Evolutionary conservation across 2,329 filamentous ascomycete species (phyloP).

Genomic region (Pseudogymnoascus sp.): DNA sequence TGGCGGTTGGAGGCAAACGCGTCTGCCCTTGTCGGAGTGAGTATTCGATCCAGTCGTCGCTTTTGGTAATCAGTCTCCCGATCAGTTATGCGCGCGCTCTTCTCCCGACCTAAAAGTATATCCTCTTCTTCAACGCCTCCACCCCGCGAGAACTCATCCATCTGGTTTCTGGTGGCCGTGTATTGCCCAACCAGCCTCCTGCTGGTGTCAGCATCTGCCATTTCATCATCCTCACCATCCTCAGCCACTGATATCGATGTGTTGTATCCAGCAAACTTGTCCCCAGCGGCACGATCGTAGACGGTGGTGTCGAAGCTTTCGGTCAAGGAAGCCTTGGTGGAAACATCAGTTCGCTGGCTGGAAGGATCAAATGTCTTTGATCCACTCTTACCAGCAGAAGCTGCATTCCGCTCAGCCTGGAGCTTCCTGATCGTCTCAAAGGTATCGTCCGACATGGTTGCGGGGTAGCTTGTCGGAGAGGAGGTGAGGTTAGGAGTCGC

Average conservation of each 20-base stretch:
- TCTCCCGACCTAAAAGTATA: constrained; percentile 74
- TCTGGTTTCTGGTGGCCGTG: constrained; percentile 83
- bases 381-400: constrained; percentile 70
- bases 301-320: constrained; percentile 82
- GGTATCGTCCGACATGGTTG: constrained; percentile 63
- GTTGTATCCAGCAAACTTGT: constrained; percentile 86
- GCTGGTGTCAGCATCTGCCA: constrained; percentile 64
- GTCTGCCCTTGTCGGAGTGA: constrained; percentile 80
- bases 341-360: constrained; percentile 72
- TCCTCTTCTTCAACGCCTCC: constrained; percentile 87
- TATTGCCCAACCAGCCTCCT: constrained; percentile 87
- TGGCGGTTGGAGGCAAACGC: constrained; percentile 72
- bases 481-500: constrained; percentile 5
- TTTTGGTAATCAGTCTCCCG: constrained; percentile 98
- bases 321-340: constrained; percentile 84
- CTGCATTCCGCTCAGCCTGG: constrained; percentile 86
- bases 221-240: constrained; percentile 71
- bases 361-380: constrained; percentile 70
- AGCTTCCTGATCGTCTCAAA: constrained; percentile 82
- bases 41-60: constrained; percentile 77
- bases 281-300: constrained; percentile 68
- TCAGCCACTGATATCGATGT: constrained; percentile 75
- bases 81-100: constrained; percentile 82
- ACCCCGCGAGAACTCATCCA: constrained; percentile 87
- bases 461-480: constrained; percentile 3